Evolutionary conservation across 805 yeast species (phyloP).

Genomic region (Starmerella potacharoeniae): DNA sequence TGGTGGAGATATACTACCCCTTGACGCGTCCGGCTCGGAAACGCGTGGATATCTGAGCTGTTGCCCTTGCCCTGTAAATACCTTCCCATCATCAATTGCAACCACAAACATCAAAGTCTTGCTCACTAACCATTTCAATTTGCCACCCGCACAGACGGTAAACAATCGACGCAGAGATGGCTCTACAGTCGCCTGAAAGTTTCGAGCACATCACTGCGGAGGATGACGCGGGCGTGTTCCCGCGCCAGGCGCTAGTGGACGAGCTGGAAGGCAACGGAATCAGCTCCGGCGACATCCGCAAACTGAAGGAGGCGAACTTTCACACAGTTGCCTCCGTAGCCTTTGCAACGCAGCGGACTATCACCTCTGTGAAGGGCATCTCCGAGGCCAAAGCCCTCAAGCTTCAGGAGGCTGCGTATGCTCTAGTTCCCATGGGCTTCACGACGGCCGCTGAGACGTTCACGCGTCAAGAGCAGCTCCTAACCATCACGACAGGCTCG

Average conservation of each 20-base stretch:
- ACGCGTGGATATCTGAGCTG: neutral
- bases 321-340: constrained; percentile 90
- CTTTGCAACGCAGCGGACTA: constrained; percentile 73
- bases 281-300: constrained; percentile 61
- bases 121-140: neutral
- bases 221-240: constrained; percentile 10
- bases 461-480: constrained; percentile 76
- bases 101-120: neutral
- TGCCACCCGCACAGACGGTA: neutral
- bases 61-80: neutral
- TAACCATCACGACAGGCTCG: constrained; percentile 91
- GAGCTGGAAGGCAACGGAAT: constrained; percentile 66
- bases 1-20: neutral
- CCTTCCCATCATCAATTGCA: neutral
- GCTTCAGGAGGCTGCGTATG: constrained; percentile 68
- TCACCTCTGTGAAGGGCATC: constrained; percentile 75
- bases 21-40: neutral
- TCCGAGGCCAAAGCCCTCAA: constrained; percentile 92
- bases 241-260: constrained; percentile 12
- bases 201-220: constrained; percentile 1
- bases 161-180: neutral
- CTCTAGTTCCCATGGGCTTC: constrained; percentile 88
- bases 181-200: constrained; percentile 11
- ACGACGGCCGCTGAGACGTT: constrained; percentile 95
- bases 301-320: constrained; percentile 69